Evolutionary conservation across 768 basidiomycete species (phyloP).

Genomic region (Pleurotus cornucopiae): DNA sequence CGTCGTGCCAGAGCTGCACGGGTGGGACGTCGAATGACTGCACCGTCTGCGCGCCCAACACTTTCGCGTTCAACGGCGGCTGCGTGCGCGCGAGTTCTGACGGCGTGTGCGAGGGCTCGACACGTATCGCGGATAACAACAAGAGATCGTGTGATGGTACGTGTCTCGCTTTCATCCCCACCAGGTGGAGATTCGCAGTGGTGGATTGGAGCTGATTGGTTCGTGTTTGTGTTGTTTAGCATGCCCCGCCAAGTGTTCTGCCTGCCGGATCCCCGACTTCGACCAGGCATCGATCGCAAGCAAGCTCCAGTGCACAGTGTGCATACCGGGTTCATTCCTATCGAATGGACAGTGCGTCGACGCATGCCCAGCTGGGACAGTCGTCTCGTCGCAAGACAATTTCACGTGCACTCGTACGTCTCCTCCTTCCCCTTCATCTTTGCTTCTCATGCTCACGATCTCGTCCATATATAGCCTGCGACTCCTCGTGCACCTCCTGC

Average conservation of each 20-base stretch:
- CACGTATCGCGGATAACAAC: constrained; percentile 69
- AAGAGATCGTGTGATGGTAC: constrained; percentile 67
- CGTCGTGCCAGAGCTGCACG: constrained; percentile 64
- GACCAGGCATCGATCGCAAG: no score
- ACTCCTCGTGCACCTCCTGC: constrained; percentile 70
- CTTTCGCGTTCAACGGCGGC: constrained; percentile 45
- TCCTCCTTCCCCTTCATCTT: not conserved
- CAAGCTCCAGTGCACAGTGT: constrained; percentile 31
- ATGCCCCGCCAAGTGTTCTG: no score
- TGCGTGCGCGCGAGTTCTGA: constrained; percentile 34
- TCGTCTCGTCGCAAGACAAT: constrained; percentile 68
- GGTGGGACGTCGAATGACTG: constrained; percentile 65
- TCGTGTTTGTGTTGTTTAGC: constrained; percentile 17
- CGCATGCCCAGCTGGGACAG: constrained; percentile 70
- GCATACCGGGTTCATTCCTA: constrained; percentile 74
- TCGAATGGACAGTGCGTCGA: constrained; percentile 65
- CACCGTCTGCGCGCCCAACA: constrained; percentile 57
- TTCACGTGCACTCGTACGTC: constrained; percentile 59
- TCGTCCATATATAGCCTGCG: constrained; percentile 44
- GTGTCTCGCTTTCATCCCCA: no score
- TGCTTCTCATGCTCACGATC: no score
- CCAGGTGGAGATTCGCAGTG: no score
- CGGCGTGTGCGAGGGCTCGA: constrained; percentile 68
- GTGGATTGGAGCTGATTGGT: constrained; percentile 38
- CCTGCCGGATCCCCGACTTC: no score